Evolutionary conservation across 2,329 filamentous ascomycete species (phyloP), one percentile per base, ranked within the genome.

Genomic region (Penicillium sp.): DNA sequence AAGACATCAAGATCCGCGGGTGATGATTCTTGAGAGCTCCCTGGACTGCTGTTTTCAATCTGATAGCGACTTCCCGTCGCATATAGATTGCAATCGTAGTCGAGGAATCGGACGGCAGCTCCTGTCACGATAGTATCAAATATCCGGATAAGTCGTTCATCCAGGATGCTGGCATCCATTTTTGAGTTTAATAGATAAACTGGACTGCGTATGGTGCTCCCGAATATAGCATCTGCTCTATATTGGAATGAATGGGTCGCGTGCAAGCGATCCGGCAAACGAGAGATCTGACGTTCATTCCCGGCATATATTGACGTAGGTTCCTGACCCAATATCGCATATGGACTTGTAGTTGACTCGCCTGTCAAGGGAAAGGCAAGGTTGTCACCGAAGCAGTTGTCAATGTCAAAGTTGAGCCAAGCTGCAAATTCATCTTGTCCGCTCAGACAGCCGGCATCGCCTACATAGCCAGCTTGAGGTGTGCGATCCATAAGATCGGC

Each of bases 111-210:
- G 2, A 46, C 50, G 0, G 55, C 51, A 13, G 48, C 52, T 2
- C 50, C 51, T 6, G 46, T 54, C 7, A 57, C 46, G 10, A 60
- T 57, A 5, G 51, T 46, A n/a, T 60, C 44, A 23, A 53, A 57
- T 5, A 60, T 60, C 13, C 40, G 41, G 2, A 39, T 37, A 1
- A 59, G 41, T 11, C 51, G 46, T n/a, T 52, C 41, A 26, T 56
- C 55, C 2, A 59, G 42, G 1, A 59, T 49, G 2, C 37, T 45
- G 3, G 52, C 44, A 24, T 60, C 46, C 35, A 59, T 38, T 28
- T 42, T 54, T 3, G 56, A 57, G 32, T 57, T 61, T n/a, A 61
- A 40, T n/a, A 61, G 34, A 40, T 49, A 29, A n/a, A 60, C 40
- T 1, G 58, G 57, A 9, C 57, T 61, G 20, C 41, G 44, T 9